Evolutionary conservation across 495 filamentous ascomycete genomes (phyloP), one percentile per base, ranked within the genome.

Genomic region (Daldinia bambusicola): DNA sequence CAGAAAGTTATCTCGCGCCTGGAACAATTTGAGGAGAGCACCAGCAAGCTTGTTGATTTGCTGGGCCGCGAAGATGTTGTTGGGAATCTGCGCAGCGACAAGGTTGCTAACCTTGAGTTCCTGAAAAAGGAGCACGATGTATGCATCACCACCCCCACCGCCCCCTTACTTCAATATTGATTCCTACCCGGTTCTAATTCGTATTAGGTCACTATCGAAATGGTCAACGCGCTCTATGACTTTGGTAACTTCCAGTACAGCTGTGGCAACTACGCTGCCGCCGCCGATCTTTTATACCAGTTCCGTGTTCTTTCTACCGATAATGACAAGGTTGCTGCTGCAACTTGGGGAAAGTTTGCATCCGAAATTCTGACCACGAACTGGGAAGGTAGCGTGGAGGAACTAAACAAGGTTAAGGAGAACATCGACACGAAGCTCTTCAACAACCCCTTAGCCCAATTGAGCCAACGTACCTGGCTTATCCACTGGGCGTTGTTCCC

Each of bases 401-500:
- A 98, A 80, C 88, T 99, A 26, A 88, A 91, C 62, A 97, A 95
- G 81, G 90, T 97, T 51, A 95, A 95, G 83, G 95, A 99, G 77
- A 85, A 84, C 60, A 97, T 98, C 80, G 95, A 99, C 77, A 89
- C 87, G 37, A 90, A 92, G 78, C 88, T 98, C 55, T 96, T 97
- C 88, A 94, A 91, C 87, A 97, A 96, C 85, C 93, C 96, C 10
- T 85, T 98, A 60, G 94, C 90, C 31, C 95, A 99, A 82, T 91
- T 99, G 32, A 89, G 92, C 76, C 94, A 97, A 84, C 93, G 96
- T 67, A 95, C 93, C 34, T 96, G 94, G 93, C 87, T 99, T 74
- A 92, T 97, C 77, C 96, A 98, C 90, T 99, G 95, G 95, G 89
- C 91, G 45, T 88, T 99, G 63, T 99, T 98, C 88, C 95, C 96